These are phyloP conservation scores for Neurospora pannonica DNA, from an alignment of 495 filamentous ascomycete species.

Conservation along the genomic window DNA sequence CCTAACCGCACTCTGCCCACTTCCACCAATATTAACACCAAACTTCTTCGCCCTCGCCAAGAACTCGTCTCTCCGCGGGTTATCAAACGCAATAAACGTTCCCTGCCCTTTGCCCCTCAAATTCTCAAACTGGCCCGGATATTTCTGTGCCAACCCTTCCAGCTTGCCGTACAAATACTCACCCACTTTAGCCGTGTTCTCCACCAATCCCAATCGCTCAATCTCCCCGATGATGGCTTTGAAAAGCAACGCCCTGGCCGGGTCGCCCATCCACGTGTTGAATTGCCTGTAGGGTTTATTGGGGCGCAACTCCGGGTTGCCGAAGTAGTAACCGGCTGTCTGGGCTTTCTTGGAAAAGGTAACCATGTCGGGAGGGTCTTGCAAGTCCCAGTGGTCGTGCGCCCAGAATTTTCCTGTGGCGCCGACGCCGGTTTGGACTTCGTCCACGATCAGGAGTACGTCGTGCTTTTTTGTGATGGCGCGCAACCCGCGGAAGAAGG, in stretches of 20 bases:
- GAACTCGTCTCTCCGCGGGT: constrained; percentile 75
- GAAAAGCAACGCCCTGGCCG: constrained; percentile 82
- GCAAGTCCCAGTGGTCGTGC: constrained; percentile 91
- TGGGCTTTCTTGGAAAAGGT: constrained; percentile 99
- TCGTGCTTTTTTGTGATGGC: constrained; percentile 76
- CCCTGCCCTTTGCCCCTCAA: constrained; percentile 89
- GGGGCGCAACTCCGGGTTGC: constrained; percentile 76
- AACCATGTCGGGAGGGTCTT: constrained; percentile 88
- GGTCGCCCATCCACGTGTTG: constrained; percentile 99
- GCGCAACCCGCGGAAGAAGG: constrained; percentile 85
- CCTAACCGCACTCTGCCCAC: constrained; percentile 69
- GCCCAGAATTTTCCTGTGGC: constrained; percentile 98
- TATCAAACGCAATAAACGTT: constrained; percentile 96
- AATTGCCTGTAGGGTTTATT: constrained; percentile 99
- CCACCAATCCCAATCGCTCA: constrained; percentile 67
- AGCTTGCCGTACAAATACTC: constrained; percentile 73
- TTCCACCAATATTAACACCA: constrained; percentile 91
- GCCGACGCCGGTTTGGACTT: constrained; percentile 95
- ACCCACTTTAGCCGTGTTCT: constrained; percentile 71
- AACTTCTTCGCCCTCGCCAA: constrained; percentile 69
- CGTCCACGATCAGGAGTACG: constrained; percentile 92
- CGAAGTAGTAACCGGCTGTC: constrained; percentile 94
- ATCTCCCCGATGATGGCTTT: constrained; percentile 87
- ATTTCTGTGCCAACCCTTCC: constrained; percentile 57
- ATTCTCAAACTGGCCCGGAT: constrained; percentile 79